Evolutionary conservation across 2,329 filamentous ascomycete species (phyloP).

Genomic region (Fusarium nematophilum): DNA sequence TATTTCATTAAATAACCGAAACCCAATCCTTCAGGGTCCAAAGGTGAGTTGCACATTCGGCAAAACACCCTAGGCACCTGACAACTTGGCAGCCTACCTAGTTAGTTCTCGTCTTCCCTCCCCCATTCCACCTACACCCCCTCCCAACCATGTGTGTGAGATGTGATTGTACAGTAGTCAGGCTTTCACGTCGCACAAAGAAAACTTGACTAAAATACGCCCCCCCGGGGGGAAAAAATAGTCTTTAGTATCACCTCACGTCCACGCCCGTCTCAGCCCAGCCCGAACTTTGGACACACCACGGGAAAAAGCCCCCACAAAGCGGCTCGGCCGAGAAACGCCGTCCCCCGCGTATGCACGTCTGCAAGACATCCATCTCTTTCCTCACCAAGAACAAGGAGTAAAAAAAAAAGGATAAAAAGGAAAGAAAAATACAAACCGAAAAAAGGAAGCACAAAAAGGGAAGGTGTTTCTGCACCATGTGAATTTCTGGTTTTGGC

Average conservation of each 20-base stretch:
- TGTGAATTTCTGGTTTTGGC: conserved; percentile 1
- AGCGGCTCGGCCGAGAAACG: conserved; percentile 5
- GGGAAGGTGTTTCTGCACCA: neutral
- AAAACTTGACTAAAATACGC: neutral
- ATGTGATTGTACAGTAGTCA: conserved; percentile 3
- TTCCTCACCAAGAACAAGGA: too few relatives aligned
- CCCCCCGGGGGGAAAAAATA: too few relatives aligned
- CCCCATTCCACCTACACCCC: conserved; percentile 1
- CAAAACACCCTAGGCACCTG: too few relatives aligned
- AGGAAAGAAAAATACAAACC: neutral
- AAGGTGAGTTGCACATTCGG: too few relatives aligned
- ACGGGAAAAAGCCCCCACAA: neutral
- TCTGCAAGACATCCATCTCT: too few relatives aligned
- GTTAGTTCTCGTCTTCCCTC: neutral
- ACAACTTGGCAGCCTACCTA: neutral
- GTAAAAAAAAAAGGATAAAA: conserved; percentile 1
- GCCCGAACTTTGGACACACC: conserved; percentile 3
- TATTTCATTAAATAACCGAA: too few relatives aligned
- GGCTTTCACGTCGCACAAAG: conserved; percentile 3
- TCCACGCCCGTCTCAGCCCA: conserved; percentile 28
- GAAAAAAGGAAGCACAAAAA: too few relatives aligned
- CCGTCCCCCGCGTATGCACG: too few relatives aligned
- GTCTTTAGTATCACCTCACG: conserved; percentile 16
- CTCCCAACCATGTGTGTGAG: conserved; percentile 4
- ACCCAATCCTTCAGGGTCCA: too few relatives aligned